These are phyloP conservation scores for Penicillium sp. DNA, from an alignment of 2,329 filamentous ascomycete genomes.

Conservation along the genomic window DNA sequence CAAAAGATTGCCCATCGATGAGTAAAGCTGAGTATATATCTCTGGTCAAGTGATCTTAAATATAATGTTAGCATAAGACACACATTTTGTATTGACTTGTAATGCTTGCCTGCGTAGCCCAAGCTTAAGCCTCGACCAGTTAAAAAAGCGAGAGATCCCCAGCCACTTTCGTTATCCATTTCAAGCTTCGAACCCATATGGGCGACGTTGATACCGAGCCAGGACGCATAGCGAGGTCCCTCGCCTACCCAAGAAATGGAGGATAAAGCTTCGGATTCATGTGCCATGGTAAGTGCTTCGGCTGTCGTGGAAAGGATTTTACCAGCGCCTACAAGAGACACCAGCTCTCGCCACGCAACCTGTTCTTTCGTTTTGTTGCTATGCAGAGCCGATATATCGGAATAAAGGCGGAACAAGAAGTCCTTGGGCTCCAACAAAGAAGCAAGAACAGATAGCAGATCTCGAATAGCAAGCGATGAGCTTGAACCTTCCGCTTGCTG, in stretches of 20 bases:
- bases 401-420: slow-evolving; percentile 50
- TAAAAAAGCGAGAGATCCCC: slow-evolving; percentile 49
- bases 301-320: slow-evolving; percentile 62
- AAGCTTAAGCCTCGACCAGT: slow-evolving; percentile 67
- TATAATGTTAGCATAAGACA: slow-evolving; percentile 17
- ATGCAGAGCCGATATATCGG: slow-evolving; percentile 47
- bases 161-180: slow-evolving; percentile 31
- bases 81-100: neutral
- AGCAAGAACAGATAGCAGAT: slow-evolving; percentile 42
- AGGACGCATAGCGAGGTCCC: slow-evolving; percentile 67
- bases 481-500: slow-evolving; percentile 39
- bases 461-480: slow-evolving; percentile 36
- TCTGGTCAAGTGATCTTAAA: slow-evolving; percentile 47
- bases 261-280: slow-evolving; percentile 29
- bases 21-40: slow-evolving; percentile 46
- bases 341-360: slow-evolving; percentile 66
- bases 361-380: slow-evolving; percentile 50
- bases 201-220: slow-evolving; percentile 71
- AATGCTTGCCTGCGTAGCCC: slow-evolving; percentile 68
- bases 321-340: slow-evolving; percentile 63
- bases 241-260: slow-evolving; percentile 64
- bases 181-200: slow-evolving; percentile 49
- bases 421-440: slow-evolving; percentile 49
- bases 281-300: slow-evolving; percentile 54
- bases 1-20: slow-evolving; percentile 28